A percentile compares a stretch with the other conserved stretches of the same genome.
Conservation (phyloP, 148 eudicot genomes). For the Simmondsia chinensis region DNA sequence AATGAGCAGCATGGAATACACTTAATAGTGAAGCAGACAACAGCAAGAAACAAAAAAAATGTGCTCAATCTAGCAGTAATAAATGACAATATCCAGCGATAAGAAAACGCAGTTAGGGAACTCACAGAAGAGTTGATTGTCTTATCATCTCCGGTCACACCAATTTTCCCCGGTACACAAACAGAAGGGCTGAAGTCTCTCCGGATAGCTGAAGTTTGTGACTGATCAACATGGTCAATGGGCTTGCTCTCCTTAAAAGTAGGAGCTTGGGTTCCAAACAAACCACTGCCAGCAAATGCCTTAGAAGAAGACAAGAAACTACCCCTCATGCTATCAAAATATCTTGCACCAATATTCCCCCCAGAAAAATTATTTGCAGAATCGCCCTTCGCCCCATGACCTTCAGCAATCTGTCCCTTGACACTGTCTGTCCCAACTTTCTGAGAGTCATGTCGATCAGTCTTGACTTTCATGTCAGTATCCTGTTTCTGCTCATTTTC, state of each 20-base stretch:
- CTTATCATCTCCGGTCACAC: slow-evolving; percentile 45
- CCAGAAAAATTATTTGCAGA: slow-evolving; percentile 35
- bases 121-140: slow-evolving; percentile 47
- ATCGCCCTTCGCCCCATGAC: slow-evolving; percentile 42
- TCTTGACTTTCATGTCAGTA: slow-evolving; percentile 46
- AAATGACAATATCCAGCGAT: too few relatives aligned
- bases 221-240: slow-evolving; percentile 31
- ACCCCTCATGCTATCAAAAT: too few relatives aligned
- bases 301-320: slow-evolving; percentile 78
- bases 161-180: slow-evolving; percentile 25
- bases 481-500: slow-evolving; percentile 55
- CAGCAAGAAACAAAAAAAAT: too few relatives aligned
- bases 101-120: slow-evolving; percentile 10
- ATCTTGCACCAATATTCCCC: slow-evolving; percentile 69
- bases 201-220: slow-evolving; percentile 35
- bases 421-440: slow-evolving; percentile 34
- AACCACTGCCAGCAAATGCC: slow-evolving; percentile 75
- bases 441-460: slow-evolving; percentile 47
- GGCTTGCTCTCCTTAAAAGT: slow-evolving; percentile 61
- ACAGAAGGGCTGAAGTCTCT: slow-evolving; percentile 47
- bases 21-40: too few relatives aligned
- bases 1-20: too few relatives aligned
- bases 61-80: too few relatives aligned
- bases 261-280: slow-evolving; percentile 59
- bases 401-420: slow-evolving; percentile 35